Evolutionary conservation across 2,329 filamentous ascomycete species (phyloP), one percentile per base, ranked within the genome.

Genomic region (Uncinocarpus reesii): DNA sequence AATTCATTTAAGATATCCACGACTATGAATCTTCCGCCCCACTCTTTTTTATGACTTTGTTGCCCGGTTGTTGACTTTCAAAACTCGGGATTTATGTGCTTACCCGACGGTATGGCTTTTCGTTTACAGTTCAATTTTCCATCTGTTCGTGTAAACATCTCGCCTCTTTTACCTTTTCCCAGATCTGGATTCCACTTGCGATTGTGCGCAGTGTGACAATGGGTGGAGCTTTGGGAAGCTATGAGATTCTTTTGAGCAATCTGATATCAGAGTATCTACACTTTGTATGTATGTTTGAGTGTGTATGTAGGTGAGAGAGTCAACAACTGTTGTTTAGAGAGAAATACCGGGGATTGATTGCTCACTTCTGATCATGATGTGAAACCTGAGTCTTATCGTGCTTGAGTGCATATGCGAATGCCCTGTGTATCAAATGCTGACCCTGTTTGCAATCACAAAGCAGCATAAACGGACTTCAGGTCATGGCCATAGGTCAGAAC

Each of bases 251-350:
- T 24, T 38, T 15, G 18, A 35, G 32, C n/a, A 7, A 26, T 13
- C 32, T 7, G 34, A 34, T 8, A 7, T 40, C 44, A 37, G 44
- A 41, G 35, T 41, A 40, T 35, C n/a, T 34, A 23, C 13, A 20
- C 16, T 23, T 21, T 47, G 35, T 47, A 41, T 47, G 24, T 41
- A 47, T 47, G 45, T 47, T 15, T 41, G 45, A 41, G 45, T 47
- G 41, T 20, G 34, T 35, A 47, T 41, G 28, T 41, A 31, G 32
- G 36, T 32, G 44, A 40, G 34, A n/a, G n/a, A 41, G 29, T 24
- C 41, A 43, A 20, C 41, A 43, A 32, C 34, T 23, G 29, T 29
- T 43, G 28, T 34, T 16, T 32, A 43, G 34, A 46, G 32, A 31
- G 21, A 29, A 4, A 38, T 31, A 7, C 20, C 8, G 32, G 38